Conservation (phyloP, 352 stramenopile genomes). For the Aphanomyces stellatus region DNA sequence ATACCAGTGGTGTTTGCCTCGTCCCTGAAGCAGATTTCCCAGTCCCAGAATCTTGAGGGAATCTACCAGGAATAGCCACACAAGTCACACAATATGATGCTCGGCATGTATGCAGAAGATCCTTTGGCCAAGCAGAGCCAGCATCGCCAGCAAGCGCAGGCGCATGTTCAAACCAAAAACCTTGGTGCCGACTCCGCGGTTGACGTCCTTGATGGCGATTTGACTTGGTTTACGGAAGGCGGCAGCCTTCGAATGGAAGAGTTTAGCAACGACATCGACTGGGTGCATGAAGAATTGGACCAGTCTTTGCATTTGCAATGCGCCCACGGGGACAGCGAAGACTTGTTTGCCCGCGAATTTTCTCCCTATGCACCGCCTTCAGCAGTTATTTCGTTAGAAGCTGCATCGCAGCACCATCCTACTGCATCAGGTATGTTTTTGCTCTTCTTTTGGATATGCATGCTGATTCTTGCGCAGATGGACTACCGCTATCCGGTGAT, state of each 20-base stretch:
- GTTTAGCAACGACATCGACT: constrained; percentile 74
- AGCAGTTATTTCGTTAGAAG: not conserved
- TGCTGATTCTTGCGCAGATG: constrained; percentile 22
- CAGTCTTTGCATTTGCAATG: constrained; percentile 49
- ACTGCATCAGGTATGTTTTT: constrained; percentile 14
- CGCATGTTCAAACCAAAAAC: not conserved
- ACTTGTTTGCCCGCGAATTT: constrained; percentile 55
- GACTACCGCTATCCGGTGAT: constrained; percentile 30
- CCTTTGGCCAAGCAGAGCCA: constrained; percentile 19
- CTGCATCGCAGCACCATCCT: constrained; percentile 8
- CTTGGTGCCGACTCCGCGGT: constrained; percentile 15
- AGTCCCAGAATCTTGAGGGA: constrained; percentile 11
- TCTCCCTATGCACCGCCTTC: constrained; percentile 32
- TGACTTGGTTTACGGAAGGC: constrained; percentile 69
- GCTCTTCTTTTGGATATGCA: not conserved
- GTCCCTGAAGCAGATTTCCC: not conserved
- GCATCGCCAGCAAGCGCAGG: constrained; percentile 13
- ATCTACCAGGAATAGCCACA: not conserved
- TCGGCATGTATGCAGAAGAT: constrained; percentile 20
- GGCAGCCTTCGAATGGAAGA: constrained; percentile 64
- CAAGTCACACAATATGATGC: constrained; percentile 17
- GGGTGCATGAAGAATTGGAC: constrained; percentile 67
- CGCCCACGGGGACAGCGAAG: constrained; percentile 24
- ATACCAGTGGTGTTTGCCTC: not conserved
- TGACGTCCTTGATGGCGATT: constrained; percentile 11